Evolutionary conservation across 805 yeast genomes (phyloP).

Genomic region (Candida silvicultrix): DNA sequence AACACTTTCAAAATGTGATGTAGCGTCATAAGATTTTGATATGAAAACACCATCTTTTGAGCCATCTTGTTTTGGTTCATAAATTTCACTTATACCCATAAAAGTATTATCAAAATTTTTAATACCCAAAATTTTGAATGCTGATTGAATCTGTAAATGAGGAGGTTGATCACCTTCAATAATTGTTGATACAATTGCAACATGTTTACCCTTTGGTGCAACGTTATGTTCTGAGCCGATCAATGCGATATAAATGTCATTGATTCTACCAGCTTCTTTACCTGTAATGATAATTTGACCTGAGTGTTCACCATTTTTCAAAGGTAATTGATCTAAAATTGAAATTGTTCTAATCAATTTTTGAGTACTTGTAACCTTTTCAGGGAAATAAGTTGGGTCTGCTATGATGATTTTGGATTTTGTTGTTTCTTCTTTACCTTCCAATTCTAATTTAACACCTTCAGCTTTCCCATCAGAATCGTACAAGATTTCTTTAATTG

Average conservation of each 20-base stretch:
- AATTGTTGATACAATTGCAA: conserved; percentile 91
- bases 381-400: conserved; percentile 96
- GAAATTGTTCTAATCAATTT: conserved; percentile 52
- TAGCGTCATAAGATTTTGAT: conserved; percentile 87
- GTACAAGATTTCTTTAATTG: conserved; percentile 83
- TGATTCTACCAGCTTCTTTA: conserved; percentile 86
- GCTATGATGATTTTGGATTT: conserved; percentile 92
- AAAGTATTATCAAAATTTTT: conserved; percentile 45
- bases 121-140: conserved; percentile 83
- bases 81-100: conserved; percentile 90
- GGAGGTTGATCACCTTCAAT: conserved; percentile 95
- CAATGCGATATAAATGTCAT: conserved; percentile 91
- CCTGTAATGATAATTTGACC: conserved; percentile 95
- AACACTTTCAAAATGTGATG: conserved; percentile 92
- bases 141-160: conserved; percentile 87
- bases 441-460: conserved; percentile 80
- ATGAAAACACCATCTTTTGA: conserved; percentile 69
- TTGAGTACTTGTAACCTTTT: conserved; percentile 31
- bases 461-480: conserved; percentile 64
- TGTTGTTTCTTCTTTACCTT: conserved; percentile 59
- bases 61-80: conserved; percentile 85
- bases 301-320: conserved; percentile 78
- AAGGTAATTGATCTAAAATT: conserved; percentile 79
- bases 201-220: conserved; percentile 78
- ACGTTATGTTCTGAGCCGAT: conserved; percentile 88